Evolutionary conservation across 495 filamentous ascomycete species (phyloP), one percentile per base, ranked within the genome.

Genomic region (Podospora pseudocomata): DNA sequence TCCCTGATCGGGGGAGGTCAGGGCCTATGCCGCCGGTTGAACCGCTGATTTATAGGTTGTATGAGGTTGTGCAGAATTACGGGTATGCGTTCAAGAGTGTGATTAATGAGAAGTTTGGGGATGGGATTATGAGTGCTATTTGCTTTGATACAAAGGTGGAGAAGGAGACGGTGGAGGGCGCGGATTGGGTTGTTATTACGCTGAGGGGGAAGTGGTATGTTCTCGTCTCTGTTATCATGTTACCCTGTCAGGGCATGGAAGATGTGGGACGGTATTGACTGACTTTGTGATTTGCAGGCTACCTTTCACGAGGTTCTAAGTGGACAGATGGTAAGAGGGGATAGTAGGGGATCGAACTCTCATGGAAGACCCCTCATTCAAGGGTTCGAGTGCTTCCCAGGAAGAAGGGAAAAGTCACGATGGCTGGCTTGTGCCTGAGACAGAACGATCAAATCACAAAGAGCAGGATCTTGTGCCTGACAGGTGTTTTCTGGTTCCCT

Each of bases 101-200:
- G 9, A 77, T 99, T 78, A 99, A 99, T 75, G 95, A 99, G 86
- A 99, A 97, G 83, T 97, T 99, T 81, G 95, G 95, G 0, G 95
- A 99, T 79, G 95, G 95, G 0, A 99, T 99, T 74, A 97, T 99
- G 95, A 96, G 92, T 75, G 95, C 94, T 0, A 97, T 99, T 76
- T 86, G 89, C 6, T 99, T 99, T 76, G 89, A 88, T 54, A 96
- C 93, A 1, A 94, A 93, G 79, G 92, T 99, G 16, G 92, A 97
- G 81, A 97, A 97, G 86, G 95, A 99, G 86, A 88, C 88, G 7
- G 85, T 88, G 65, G 85, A 91, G 73, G 94, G 93, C 15, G 75
- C 76, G 20, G 60, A 75, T 54, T 84, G 94, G 94, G 95, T 90
- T 18, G 87, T 93, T 62, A 99, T 99, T 77, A 96, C 93, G 4